phyloP scores from a whole-genome alignment of 2,329 filamentous ascomycete genomes.

The Fusarium chaquense region DNA sequence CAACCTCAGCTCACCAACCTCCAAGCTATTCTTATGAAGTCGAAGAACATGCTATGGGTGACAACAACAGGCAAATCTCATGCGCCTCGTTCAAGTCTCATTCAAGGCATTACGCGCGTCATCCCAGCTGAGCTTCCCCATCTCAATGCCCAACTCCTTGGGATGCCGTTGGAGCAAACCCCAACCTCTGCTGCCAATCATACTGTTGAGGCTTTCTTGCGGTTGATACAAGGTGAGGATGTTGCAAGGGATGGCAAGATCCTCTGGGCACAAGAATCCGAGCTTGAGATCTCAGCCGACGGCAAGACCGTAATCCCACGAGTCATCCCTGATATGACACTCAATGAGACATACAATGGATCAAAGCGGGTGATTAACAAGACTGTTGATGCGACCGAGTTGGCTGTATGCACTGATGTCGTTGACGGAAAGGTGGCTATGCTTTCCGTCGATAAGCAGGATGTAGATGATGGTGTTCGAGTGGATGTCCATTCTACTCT shows the following conservation, averaged over 20 bases:
- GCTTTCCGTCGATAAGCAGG: background rate
- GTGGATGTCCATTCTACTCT: background rate
- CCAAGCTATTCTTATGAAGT: background rate
- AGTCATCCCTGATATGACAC: background rate
- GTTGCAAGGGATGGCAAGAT: background rate
- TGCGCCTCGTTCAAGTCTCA: background rate
- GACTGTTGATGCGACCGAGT: background rate
- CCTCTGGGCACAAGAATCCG: background rate
- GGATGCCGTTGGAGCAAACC: background rate
- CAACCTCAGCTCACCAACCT: background rate
- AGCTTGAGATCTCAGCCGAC: background rate
- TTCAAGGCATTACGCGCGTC: conserved; percentile 1
- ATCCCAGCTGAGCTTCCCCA: conserved; percentile 1
- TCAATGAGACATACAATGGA: conserved; percentile 2
- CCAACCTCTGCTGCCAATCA: background rate
- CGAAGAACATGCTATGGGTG: background rate
- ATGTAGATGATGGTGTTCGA: background rate
- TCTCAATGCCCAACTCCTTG: background rate
- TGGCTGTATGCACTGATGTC: background rate
- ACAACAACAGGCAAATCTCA: background rate
- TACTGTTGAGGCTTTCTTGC: background rate
- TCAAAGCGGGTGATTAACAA: background rate
- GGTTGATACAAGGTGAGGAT: background rate
- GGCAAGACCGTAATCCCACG: background rate
- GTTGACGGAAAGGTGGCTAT: background rate